Evolutionary conservation across 441 rosid genomes (phyloP), one percentile per base, ranked within the genome.

Genomic region (Adansonia madagascariensis): DNA sequence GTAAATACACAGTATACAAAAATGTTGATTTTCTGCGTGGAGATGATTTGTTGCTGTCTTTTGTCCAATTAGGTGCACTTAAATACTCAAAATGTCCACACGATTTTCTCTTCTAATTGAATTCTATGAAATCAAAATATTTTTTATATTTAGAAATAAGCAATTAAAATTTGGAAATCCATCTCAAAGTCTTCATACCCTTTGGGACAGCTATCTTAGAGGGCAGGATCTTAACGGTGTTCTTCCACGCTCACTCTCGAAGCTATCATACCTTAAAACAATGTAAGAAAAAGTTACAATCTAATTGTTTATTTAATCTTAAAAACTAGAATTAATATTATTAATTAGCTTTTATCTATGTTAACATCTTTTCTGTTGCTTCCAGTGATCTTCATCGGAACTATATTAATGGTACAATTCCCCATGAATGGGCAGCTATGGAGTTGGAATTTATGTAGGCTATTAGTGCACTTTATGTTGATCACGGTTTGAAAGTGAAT

Each of bases 321-420:
- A 55, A 53, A 20, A 52, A 17, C 7, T 11, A 0, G 75, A 24
- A 27, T 8, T 0, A 55, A 15, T 6, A 72, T 6, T 14, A 27
- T 27, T 27, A 60, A 47, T 10, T 15, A 22, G 15, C 4, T 64
- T 49, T 24, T 31, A 31, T 75, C n/a, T 0, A 24, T 49, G 18
- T 17, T 9, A n/a, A 12, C 41, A 2, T 43, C 65, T 63, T 69
- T 66, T 76, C 62, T 69, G 57, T 35, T 64, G 14, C 55, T 43
- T 52, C 41, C 66, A 87, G 89, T 31, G 78, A 78, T 70, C 79
- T 87, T 0, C 17, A 75, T 75, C 63, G 71, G 15, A 87, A 87
- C 77, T 83, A 76, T 79, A 82, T 87, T 18, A 75, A 74, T 61
- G 86, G 88, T 46, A 63, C 73, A 49, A 83, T 87, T 74, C 89